Evolutionary conservation across 768 basidiomycete species (phyloP).

Genomic region (Nidularia pulvinata): DNA sequence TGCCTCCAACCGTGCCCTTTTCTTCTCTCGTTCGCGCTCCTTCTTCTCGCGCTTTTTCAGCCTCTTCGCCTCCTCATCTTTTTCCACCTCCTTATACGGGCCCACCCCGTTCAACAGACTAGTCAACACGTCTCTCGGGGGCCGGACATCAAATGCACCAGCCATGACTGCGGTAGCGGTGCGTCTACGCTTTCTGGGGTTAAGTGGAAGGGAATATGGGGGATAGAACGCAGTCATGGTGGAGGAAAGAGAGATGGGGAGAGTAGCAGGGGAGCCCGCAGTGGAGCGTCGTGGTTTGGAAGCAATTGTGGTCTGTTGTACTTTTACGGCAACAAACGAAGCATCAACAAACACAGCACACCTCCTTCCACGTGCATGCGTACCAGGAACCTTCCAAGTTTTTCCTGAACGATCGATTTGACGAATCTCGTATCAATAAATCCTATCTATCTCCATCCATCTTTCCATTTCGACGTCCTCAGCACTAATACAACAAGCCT

Average conservation of each 20-base stretch:
- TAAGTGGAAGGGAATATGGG: constrained; percentile 21
- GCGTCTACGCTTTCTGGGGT: constrained; percentile 47
- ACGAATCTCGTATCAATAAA: constrained; percentile 20
- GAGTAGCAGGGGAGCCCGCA: constrained; percentile 33
- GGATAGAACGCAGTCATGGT: constrained; percentile 30
- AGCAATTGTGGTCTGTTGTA: constrained; percentile 45
- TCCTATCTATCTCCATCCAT: constrained; percentile 38
- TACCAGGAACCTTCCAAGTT: constrained; percentile 34
- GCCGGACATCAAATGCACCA: constrained; percentile 69
- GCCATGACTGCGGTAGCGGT: constrained; percentile 78
- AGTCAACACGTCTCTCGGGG: constrained; percentile 75
- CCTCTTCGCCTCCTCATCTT: constrained; percentile 54
- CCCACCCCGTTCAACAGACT: constrained; percentile 77
- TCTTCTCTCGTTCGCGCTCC: constrained; percentile 51
- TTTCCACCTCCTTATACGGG: constrained; percentile 63
- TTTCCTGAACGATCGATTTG: constrained; percentile 32
- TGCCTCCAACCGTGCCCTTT: constrained; percentile 29
- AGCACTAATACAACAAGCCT: neutral
- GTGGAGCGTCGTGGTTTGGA: constrained; percentile 53
- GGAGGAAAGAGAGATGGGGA: constrained; percentile 18
- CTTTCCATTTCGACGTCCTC: constrained; percentile 16
- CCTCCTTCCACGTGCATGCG: constrained; percentile 42
- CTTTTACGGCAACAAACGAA: constrained; percentile 45
- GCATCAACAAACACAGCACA: constrained; percentile 49
- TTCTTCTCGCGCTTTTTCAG: constrained; percentile 55